Evolutionary conservation across 2,329 filamentous ascomycete species (phyloP), one percentile per base, ranked within the genome.

Genomic region (Colletotrichum sansevieriae): DNA sequence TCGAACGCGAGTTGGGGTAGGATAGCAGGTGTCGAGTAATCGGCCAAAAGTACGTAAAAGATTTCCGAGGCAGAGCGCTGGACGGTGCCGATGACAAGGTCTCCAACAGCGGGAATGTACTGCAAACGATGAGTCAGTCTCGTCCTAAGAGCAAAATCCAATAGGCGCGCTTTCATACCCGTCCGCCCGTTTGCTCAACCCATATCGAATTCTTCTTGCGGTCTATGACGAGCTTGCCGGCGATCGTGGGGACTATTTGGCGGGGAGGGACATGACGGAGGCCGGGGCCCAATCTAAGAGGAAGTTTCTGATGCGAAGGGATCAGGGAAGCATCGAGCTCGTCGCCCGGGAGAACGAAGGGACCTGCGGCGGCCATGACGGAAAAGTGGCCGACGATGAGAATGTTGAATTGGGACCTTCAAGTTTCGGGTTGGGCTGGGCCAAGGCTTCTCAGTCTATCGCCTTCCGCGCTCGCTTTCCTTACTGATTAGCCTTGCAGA

Each of bases 1-100:
- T 98, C 95, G 78, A 99, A 99, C n/a, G 94, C 89, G 20, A 98
- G 86, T 73, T 97, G 92, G 0, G 93, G 94, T 1, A 98, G 89
- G 18, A 92, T 83, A 1, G 92, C 94, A 66, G 87, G 81, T 2
- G 85, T 76, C 4, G 87, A 87, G 76, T 90, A 87, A 63, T 89
- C 85, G 33, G 93, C 91, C 61, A 98, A 85, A 73, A 87, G 85
- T 78, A 94, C 94, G 79, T 92, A 90, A 85, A 93, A 98, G 77
- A 88, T 87, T 74, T 98, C 96, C 65, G 86, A 84, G 58, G 90
- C 87, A 63, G 90, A 91, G 78, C 91, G 92, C 75, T 92, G 89
- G 73, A 98, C 86, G 72, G 93, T 94, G 68, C 93, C 95, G 76
- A 99, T 93, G 72, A 98, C 90, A 55, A 97, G 88, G 79, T 99